Base-by-base conservation (phyloP, 345 rosid species). In the Brassica nigra region DNA sequence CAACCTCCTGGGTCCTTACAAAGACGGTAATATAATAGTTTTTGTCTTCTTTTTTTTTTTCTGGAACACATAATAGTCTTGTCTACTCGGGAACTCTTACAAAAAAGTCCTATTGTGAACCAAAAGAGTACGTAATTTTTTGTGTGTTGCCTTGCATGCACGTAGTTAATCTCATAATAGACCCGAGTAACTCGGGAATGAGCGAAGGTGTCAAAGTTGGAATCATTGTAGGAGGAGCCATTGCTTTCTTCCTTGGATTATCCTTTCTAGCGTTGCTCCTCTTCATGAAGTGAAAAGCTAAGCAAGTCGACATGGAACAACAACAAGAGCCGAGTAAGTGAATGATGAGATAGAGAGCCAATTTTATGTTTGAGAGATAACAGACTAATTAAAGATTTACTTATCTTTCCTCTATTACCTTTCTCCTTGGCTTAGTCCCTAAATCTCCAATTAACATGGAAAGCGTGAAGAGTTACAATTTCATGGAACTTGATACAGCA, bases 401-500 rank as follows among this genome's bases (percentile, higher is more conserved):
- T 39, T 9, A 39, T 39, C 2, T 36, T 36, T 36, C 34, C 10
- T 37, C 31, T 23, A 23, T 23, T 23, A 23, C 27, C 27, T 23
- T 23, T 23, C 27, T 23, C 27, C 27, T 57, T 29, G 59, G 34
- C 12, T 39, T 75, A 85, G 88, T 70, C 36, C 10, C 80, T 20
- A 85, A 79, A 70, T 15, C 80, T 71, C 81, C 82, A 27, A 76
- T 84, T n/a, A 84, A 78, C 66, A 79, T 80, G 62, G 88, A 74
- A 55, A 77, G 71, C 61, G 85, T 88, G 55, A 84, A 81, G 75
- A 83, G 79, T 47, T 85, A 85, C 82, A 77, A 33, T 49, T 85
- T 88, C 71, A 20, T 2, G 31, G 87, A 85, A 76, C 88, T 86
- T 42, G 85, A 79, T 42, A 71, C 65, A 66, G 89, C 88, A 18